Percentiles rank a stretch among this genome's conserved stretches.
Conservation (phyloP, 495 filamentous ascomycete species). For the Achaetomiella virescens region DNA sequence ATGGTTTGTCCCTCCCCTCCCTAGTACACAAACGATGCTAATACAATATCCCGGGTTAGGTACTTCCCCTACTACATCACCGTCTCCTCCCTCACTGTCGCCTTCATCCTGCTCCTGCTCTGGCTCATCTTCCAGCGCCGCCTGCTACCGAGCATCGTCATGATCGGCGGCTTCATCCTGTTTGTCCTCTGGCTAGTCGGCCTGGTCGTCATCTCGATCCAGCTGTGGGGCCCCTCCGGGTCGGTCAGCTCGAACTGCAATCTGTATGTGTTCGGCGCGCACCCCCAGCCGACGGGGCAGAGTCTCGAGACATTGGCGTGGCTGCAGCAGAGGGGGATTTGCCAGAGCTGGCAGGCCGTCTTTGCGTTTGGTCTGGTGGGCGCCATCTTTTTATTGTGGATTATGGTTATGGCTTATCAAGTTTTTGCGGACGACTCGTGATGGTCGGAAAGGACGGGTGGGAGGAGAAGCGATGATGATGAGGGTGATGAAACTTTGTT, state of each 20-base stretch:
- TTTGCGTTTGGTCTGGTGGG: slow-evolving; percentile 72
- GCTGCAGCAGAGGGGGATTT: slow-evolving; percentile 82
- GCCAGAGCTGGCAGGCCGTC: slow-evolving; percentile 62
- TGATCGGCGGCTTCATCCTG: slow-evolving; percentile 87
- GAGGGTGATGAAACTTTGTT: background rate
- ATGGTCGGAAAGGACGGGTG: background rate
- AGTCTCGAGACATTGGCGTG: slow-evolving; percentile 71
- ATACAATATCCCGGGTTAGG: slow-evolving; percentile 44
- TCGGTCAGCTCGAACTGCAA: slow-evolving; percentile 78
- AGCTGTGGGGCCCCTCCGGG: slow-evolving; percentile 74
- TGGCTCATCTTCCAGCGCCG: slow-evolving; percentile 69
- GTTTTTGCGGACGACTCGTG: slow-evolving; percentile 53
- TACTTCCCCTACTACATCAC: slow-evolving; percentile 91
- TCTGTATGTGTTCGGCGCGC: slow-evolving; percentile 52
- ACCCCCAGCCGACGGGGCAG: slow-evolving; percentile 51
- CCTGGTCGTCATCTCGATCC: slow-evolving; percentile 80
- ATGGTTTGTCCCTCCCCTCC: slow-evolving; percentile 55
- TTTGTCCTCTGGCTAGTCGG: slow-evolving; percentile 90
- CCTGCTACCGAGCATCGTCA: slow-evolving; percentile 82
- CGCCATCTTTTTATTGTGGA: slow-evolving; percentile 83
- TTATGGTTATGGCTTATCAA: slow-evolving; percentile 87
- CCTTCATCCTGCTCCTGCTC: slow-evolving; percentile 67
- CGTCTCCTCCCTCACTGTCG: slow-evolving; percentile 58
- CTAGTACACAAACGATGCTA: slow-evolving; percentile 5
- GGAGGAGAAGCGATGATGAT: background rate